These are phyloP conservation scores for Russula virescens DNA, from an alignment of 768 basidiomycete species.

Conservation along the genomic window DNA sequence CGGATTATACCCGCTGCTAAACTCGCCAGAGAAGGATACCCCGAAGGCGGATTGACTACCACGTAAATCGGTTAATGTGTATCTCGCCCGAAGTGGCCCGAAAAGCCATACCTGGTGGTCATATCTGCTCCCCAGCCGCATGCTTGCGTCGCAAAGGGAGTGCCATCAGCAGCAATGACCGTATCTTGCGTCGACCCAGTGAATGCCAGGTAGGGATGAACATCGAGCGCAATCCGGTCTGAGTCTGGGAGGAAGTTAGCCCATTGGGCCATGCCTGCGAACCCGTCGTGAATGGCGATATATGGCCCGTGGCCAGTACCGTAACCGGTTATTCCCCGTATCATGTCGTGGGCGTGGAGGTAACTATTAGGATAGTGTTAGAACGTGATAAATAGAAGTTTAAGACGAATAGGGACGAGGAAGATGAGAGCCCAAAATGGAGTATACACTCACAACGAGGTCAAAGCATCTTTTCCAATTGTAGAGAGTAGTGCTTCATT, in stretches of 20 bases:
- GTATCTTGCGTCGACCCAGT: no score
- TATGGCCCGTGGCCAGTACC: constrained; percentile 64
- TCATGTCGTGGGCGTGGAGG: constrained; percentile 53
- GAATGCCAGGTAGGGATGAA: constrained; percentile 42
- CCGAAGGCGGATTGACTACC: constrained; percentile 52
- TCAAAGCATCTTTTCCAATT: constrained; percentile 53
- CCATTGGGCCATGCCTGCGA: constrained; percentile 39
- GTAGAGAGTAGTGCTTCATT: constrained; percentile 54
- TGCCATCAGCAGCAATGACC: constrained; percentile 34
- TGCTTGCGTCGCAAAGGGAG: constrained; percentile 30
- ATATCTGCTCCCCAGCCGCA: constrained; percentile 40
- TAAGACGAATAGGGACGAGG: neutral
- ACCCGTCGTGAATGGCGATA: constrained; percentile 51
- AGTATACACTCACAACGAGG: constrained; percentile 49
- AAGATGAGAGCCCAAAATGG: constrained; percentile 28
- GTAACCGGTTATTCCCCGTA: constrained; percentile 69
- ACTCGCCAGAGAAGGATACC: constrained; percentile 71
- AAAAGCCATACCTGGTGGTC: constrained; percentile 38
- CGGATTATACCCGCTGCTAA: constrained; percentile 58
- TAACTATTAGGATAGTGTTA: constrained; percentile 37
- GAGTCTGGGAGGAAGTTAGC: constrained; percentile 39
- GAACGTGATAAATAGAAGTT: neutral
- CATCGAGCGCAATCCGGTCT: constrained; percentile 45
- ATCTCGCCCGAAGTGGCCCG: neutral
- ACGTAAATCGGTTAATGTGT: neutral